Percentiles rank a stretch among this genome's conserved stretches.
These are phyloP conservation scores for Backusella psychrophila DNA, from an alignment of 192 early-diverging fungal genomes.

Conservation along the genomic window DNA sequence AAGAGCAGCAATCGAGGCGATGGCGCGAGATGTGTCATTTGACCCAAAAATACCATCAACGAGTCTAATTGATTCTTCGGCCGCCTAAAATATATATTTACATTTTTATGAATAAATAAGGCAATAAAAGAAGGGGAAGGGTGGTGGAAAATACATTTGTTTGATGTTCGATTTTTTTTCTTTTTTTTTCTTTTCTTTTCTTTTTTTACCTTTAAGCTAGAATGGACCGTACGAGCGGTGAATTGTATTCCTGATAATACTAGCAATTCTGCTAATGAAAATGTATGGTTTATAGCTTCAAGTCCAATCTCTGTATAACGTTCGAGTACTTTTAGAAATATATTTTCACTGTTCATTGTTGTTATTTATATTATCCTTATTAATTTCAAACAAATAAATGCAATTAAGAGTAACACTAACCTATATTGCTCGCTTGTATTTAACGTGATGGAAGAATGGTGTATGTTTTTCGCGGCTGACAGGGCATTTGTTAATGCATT, in stretches of 20 bases:
- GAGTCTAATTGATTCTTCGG: conserved; percentile 83
- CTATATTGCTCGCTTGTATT: background rate
- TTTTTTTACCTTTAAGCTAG: conserved; percentile 37
- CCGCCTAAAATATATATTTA: conserved; percentile 47
- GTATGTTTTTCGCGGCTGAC: conserved; percentile 54
- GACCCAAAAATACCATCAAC: conserved; percentile 96
- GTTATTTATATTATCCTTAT: background rate
- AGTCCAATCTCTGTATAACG: conserved; percentile 62
- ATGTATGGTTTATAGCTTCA: conserved; percentile 63
- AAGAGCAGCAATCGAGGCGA: conserved; percentile 76
- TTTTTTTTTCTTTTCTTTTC: background rate
- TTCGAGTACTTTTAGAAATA: conserved; percentile 58
- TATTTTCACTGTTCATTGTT: conserved; percentile 18
- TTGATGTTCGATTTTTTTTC: background rate
- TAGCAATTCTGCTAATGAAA: conserved; percentile 75
- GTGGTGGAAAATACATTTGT: background rate
- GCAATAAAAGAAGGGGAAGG: background rate
- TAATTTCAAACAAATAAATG: background rate
- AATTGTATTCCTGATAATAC: conserved; percentile 79
- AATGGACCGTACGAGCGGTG: conserved; percentile 70
- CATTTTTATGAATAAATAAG: background rate
- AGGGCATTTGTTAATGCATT: conserved; percentile 53
- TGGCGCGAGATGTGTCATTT: conserved; percentile 90
- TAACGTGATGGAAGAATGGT: conserved; percentile 14
- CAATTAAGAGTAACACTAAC: background rate